Percentiles rank a stretch among this genome's conserved stretches.
Conservation (phyloP, 2,329 filamentous ascomycete genomes). For the Aureobasidium sp. region DNA sequence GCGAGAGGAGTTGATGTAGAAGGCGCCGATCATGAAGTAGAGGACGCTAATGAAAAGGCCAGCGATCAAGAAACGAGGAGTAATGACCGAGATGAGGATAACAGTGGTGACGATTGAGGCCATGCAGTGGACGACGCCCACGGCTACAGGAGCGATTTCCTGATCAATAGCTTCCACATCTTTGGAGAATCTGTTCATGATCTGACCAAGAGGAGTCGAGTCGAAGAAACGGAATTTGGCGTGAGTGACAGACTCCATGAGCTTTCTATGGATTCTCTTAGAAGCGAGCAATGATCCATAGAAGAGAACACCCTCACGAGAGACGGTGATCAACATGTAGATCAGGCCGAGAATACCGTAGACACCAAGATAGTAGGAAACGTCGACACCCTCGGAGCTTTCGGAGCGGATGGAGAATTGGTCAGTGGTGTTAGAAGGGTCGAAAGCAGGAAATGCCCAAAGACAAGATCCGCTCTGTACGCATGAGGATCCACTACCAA, state of each 20-base stretch:
- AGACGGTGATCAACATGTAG: conserved; percentile 74
- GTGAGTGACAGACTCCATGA: conserved; percentile 73
- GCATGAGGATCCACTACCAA: conserved; percentile 41
- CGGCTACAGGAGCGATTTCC: conserved; percentile 87
- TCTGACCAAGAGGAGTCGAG: conserved; percentile 84
- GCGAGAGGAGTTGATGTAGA: conserved; percentile 88
- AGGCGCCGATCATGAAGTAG: conserved; percentile 74
- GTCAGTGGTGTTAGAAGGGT: conserved; percentile 2
- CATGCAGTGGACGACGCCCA: conserved; percentile 62
- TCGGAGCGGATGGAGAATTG: conserved; percentile 16
- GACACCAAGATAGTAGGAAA: conserved; percentile 73
- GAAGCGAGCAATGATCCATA: conserved; percentile 86
- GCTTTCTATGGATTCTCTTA: conserved; percentile 67
- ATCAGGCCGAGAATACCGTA: conserved; percentile 73
- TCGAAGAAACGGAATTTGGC: conserved; percentile 98
- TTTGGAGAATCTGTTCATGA: conserved; percentile 99
- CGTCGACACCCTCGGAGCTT: conserved; percentile 56
- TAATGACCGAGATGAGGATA: conserved; percentile 78
- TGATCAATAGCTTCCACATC: conserved; percentile 93
- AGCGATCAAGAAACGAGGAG: conserved; percentile 82
- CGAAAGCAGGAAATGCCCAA: conserved; percentile 35
- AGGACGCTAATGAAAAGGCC: conserved; percentile 75
- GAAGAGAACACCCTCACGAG: conserved; percentile 83
- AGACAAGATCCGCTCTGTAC: conserved; percentile 45
- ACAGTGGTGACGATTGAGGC: conserved; percentile 76